phyloP scores from a whole-genome alignment of 306 rosid genomes.

The Dalbergia cochinchinensis region DNA sequence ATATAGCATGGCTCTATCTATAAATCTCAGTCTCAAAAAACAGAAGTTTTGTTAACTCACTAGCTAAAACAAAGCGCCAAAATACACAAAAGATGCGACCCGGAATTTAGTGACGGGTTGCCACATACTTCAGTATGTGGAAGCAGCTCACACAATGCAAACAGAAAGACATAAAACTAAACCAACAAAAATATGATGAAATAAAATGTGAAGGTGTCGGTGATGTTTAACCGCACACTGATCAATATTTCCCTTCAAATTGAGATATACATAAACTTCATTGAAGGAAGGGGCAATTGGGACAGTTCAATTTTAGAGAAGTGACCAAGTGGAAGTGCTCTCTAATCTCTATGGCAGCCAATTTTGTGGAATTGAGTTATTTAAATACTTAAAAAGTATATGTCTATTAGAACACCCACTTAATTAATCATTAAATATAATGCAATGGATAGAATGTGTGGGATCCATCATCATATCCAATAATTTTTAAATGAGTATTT shows the following conservation, averaged over 20 bases:
- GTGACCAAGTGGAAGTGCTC: background rate
- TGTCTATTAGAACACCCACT: no score
- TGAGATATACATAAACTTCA: background rate
- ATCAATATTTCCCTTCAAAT: no score
- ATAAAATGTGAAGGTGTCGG: background rate
- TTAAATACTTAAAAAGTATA: no score
- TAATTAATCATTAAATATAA: no score
- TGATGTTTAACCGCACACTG: background rate
- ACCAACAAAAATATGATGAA: background rate
- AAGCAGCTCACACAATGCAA: background rate
- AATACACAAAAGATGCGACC: background rate
- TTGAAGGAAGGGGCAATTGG: no score
- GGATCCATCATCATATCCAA: no score
- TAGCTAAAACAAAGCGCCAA: background rate
- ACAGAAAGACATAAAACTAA: no score
- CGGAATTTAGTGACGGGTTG: background rate
- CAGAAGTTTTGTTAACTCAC: background rate
- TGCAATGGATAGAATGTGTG: no score
- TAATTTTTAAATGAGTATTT: no score
- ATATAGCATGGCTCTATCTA: no score
- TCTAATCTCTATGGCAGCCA: background rate
- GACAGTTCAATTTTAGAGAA: background rate
- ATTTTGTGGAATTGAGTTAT: no score
- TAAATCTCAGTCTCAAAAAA: no score
- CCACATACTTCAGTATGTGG: background rate